Evolutionary conservation across 768 basidiomycete genomes (phyloP).

Genomic region (Tulasnella sp.): DNA sequence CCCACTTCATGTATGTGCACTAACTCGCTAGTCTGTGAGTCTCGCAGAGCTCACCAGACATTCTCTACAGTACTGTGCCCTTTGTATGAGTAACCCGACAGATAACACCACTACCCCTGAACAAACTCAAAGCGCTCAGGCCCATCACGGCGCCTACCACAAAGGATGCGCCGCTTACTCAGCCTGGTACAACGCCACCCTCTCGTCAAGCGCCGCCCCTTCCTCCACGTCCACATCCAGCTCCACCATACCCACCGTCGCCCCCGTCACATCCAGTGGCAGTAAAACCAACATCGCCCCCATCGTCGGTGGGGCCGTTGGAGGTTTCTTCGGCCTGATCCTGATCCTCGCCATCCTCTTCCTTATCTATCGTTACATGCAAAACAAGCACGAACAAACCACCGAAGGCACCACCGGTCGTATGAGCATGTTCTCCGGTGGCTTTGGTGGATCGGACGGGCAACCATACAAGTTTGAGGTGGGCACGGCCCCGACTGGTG

Average conservation of each 20-base stretch:
- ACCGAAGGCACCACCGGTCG: too few species aligned
- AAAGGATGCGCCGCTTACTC: neutral
- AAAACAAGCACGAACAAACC: neutral
- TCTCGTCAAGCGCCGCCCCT: neutral
- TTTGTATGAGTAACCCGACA: constrained; percentile 8
- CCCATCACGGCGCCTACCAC: constrained; percentile 9
- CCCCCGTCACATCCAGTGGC: neutral
- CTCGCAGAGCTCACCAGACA: neutral
- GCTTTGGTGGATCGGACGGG: too few species aligned
- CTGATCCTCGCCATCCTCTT: neutral
- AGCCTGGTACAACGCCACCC: neutral
- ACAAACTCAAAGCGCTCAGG: constrained; percentile 8
- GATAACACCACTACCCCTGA: constrained; percentile 14
- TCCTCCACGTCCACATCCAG: constrained; percentile 3
- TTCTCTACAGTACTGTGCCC: constrained; percentile 8
- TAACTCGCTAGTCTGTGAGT: neutral
- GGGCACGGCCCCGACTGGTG: too few species aligned
- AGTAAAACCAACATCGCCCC: neutral
- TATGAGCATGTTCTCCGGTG: too few species aligned
- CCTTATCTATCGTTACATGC: neutral
- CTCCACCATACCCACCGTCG: neutral
- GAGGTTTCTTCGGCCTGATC: neutral
- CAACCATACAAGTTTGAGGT: too few species aligned
- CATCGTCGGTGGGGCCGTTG: constrained; percentile 8
- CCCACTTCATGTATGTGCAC: constrained; percentile 13